Evolutionary conservation across 2,329 filamentous ascomycete species (phyloP).

Genomic region (Xylaria multiplex): DNA sequence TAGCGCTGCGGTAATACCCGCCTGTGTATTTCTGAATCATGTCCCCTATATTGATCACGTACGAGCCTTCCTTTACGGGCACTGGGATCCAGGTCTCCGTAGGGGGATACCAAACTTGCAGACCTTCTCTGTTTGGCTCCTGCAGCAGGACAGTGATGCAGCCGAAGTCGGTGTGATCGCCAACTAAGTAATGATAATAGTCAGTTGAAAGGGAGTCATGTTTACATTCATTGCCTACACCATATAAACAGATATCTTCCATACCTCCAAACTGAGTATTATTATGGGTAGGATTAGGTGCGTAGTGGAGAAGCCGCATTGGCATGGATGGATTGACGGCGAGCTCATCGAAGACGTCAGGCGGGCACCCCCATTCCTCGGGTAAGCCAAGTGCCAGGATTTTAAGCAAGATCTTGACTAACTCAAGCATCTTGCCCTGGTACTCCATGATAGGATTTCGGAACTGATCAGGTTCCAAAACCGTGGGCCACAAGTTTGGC

Average conservation of each 20-base stretch:
- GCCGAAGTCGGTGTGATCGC: slow-evolving; percentile 49
- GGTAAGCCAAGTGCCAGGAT: slow-evolving; percentile 43
- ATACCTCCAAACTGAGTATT: slow-evolving; percentile 45
- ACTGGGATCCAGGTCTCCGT: slow-evolving; percentile 47
- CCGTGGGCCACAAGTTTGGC: slow-evolving; percentile 46
- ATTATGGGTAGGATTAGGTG: slow-evolving; percentile 38
- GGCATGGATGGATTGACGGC: slow-evolving; percentile 42
- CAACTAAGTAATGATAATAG: slow-evolving; percentile 34
- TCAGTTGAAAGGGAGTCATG: slow-evolving; percentile 3
- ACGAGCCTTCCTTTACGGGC: slow-evolving; percentile 47
- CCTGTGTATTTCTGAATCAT: slow-evolving; percentile 50
- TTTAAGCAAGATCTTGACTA: slow-evolving; percentile 43
- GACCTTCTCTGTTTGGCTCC: slow-evolving; percentile 44
- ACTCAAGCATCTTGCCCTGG: slow-evolving; percentile 44
- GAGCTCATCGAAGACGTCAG: slow-evolving; percentile 39
- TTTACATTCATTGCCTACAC: too few species aligned
- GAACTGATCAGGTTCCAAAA: slow-evolving; percentile 43
- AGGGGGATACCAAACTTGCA: slow-evolving; percentile 46
- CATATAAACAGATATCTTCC: background rate
- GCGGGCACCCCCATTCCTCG: slow-evolving; percentile 40
- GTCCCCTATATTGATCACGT: slow-evolving; percentile 54
- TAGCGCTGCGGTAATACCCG: slow-evolving; percentile 47
- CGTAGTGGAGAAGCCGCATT: slow-evolving; percentile 46
- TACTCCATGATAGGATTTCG: slow-evolving; percentile 44
- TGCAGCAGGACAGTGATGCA: slow-evolving; percentile 48